Percentiles rank a stretch among this genome's conserved stretches.
These are phyloP conservation scores for Mentha longifolia DNA, from an alignment of 257 asterid species.

Conservation along the genomic window DNA sequence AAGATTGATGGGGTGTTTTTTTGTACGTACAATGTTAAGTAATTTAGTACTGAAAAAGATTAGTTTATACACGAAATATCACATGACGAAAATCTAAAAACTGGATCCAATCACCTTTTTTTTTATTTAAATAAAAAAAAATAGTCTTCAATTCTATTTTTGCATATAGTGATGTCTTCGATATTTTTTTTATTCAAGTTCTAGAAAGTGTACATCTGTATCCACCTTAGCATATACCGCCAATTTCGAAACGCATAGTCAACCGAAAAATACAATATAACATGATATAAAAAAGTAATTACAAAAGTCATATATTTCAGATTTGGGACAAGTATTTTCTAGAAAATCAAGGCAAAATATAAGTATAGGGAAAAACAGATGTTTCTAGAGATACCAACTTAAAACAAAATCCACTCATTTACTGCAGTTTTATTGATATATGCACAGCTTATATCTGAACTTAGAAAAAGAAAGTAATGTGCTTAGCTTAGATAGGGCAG, in stretches of 20 bases:
- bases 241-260: not conserved
- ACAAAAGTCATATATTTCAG: no score
- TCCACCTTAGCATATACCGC: not conserved
- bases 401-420: not conserved
- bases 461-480: not conserved
- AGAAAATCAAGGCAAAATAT: not conserved
- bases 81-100: no score
- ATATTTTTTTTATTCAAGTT: not conserved
- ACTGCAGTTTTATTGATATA: slow-evolving; percentile 6
- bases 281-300: not conserved
- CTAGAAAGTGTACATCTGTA: not conserved
- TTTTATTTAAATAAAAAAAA: no score
- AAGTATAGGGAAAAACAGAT: no score
- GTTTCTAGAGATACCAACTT: not conserved
- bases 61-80: not conserved
- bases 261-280: not conserved
- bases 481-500: not conserved
- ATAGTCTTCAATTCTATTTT: not conserved
- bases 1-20: no score
- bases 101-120: not conserved
- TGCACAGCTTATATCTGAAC: not conserved
- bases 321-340: not conserved
- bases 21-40: not conserved
- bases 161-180: no score
- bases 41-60: not conserved